Base-by-base conservation (phyloP, 2,329 filamentous ascomycete species). In the Bipolaris bicolor region DNA sequence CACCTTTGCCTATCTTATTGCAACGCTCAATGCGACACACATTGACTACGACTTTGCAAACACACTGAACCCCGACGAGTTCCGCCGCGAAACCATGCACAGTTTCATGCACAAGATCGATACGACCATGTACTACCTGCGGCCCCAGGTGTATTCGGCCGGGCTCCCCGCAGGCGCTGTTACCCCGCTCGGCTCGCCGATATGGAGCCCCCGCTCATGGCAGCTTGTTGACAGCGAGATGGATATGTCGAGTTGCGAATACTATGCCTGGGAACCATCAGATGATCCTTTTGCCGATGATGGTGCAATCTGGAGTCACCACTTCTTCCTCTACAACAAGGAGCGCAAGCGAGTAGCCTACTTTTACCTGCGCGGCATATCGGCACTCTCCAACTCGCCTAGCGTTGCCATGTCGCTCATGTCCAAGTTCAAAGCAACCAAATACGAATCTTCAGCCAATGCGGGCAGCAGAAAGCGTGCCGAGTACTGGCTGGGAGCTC, bases 271-370 rank as follows among this genome's bases (percentile, higher is more conserved):
- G 79, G 86, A 90, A 49, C 95, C 95, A 0, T 89, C 92, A 39
- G 91, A 93, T 60, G 93, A 97, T 71, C 92, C 92, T 0, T 97
- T 96, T 69, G 92, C 92, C 62, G 93, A 96, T 60, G 92, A 97
- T 71, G 91, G 91, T 60, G 90, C 93, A 9, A 93, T 99, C 61
- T 99, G 94, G 94, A 92, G 91, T 48, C 84, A 93, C 61, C 93
- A 98, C 76, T 97, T 96, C 78, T 97, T 99, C 81, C 96, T 98
- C 77, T 98, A 97, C 84, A 97, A 96, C 82, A 94, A 94, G 70
- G 83, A 88, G 24, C 85, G 89, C 72, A 98, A 98, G 81, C 88
- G 95, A 40, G 94, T 99, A 16, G 93, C 92, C 59, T 99, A 99
- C 75, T 81, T 99, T 44, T 96, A 97, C 71, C 86, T 97, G 44